Evolutionary conservation across 2,329 filamentous ascomycete genomes (phyloP), one percentile per base, ranked within the genome.

Genomic region (Aspergillus caelatus): DNA sequence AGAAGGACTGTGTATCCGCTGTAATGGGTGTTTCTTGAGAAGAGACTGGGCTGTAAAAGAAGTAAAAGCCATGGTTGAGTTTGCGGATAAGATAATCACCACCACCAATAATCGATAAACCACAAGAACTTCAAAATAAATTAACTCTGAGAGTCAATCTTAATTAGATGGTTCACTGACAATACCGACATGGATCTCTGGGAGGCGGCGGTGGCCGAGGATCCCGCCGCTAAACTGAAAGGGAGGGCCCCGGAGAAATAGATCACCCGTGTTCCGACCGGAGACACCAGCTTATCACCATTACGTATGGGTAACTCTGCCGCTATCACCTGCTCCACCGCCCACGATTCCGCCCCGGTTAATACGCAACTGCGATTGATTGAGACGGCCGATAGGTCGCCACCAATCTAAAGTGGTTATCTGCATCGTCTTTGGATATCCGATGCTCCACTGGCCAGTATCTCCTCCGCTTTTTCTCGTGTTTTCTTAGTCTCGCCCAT

Each of bases 1-100:
- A 19, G 79, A 79, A 14, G 81, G 81, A 59, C 81, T 82, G 34
- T 71, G 56, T 16, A 82, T 67, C 59, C 77, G 68, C 65, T 83
- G 82, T 16, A 83, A 71, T 8, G 80, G 80, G 65, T 83, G 81
- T 56, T 71, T 73, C 11, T 65, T 48, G 45, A 75, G 60, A 6
- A 79, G 65, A n/a, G 58, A 61, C 16, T 53, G 54, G 53, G 58
- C 57, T n/a, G 60, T 63, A 67, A 68, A 46, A 59, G 63, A 36
- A 32, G 30, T 46, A 58, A 62, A 39, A 28, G 30, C 48, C 54
- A 62, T 61, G 59, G 30, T 54, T 36, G 19, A 16, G 12, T 14
- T 6, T 26, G n/a, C 4, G 21, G 12, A 54, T 19, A 34, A 21
- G 52, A 28, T 16, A 26, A 10, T 28, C 7, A n/a, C 39, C 16